A percentile compares a stretch with the other conserved stretches of the same genome.
Conservation (phyloP, 2,329 filamentous ascomycete genomes). For the Neofusicoccum ribis region DNA sequence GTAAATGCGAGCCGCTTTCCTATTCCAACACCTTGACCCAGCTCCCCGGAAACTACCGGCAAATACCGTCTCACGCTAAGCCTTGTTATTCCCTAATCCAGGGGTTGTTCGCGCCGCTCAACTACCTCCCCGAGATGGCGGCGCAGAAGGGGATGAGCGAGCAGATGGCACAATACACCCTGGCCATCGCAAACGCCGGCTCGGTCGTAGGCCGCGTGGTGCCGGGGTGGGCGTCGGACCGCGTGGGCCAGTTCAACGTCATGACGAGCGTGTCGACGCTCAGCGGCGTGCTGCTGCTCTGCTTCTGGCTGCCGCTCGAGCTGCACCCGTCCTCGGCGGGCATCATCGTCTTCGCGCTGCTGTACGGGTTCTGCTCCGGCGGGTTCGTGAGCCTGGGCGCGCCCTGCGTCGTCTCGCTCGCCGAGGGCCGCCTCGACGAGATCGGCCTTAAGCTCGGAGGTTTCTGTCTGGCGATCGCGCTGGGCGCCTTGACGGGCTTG, state of each 20-base stretch:
- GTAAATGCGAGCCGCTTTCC: neutral
- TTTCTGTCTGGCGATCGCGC: constrained; percentile 19
- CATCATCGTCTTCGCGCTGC: constrained; percentile 43
- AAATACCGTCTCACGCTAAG: constrained; percentile 35
- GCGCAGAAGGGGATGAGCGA: constrained; percentile 49
- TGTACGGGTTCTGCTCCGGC: constrained; percentile 53
- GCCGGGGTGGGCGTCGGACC: constrained; percentile 47
- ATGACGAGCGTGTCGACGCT: constrained; percentile 50
- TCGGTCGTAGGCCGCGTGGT: constrained; percentile 43
- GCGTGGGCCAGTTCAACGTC: constrained; percentile 34
- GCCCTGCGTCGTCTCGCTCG: constrained; percentile 19
- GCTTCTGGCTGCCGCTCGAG: constrained; percentile 33
- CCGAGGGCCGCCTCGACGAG: constrained; percentile 12
- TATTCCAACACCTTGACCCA: neutral
- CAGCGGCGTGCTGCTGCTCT: constrained; percentile 48
- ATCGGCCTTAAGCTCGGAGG: constrained; percentile 18
- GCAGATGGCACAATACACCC: constrained; percentile 50
- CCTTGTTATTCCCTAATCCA: constrained; percentile 36
- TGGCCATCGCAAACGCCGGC: constrained; percentile 44
- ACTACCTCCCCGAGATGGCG: constrained; percentile 60
- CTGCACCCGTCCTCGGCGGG: constrained; percentile 44
- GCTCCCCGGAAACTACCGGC: neutral
- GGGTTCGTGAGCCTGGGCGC: constrained; percentile 46
- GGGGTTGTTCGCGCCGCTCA: constrained; percentile 51
- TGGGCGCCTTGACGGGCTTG: neutral